Evolutionary conservation across 2,329 filamentous ascomycete species (phyloP), one percentile per base, ranked within the genome.

Genomic region (Alternaria brassicicola): DNA sequence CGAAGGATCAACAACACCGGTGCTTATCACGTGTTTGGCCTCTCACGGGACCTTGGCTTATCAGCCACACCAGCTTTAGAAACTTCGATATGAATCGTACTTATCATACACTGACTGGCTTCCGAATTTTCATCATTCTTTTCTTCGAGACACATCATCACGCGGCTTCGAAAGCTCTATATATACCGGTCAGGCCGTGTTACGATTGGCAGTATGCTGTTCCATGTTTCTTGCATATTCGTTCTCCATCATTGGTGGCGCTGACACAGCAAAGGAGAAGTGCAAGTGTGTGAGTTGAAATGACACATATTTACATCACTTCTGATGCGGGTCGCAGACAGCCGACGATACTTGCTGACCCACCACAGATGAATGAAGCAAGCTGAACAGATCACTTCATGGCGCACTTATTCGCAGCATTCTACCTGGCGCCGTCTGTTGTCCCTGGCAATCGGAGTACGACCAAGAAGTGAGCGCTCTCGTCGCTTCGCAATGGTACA

Each of bases 341-440:
- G 66, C 68, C 5, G 21, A 52, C 8, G 51, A 52, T 12, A 12
- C 49, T 4, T 73, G 70, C 38, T 75, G 71, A 68, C 69, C 72
- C 5, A 53, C 50, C 2, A 9, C 17, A 4, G 28, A 48, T 38
- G 63, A 73, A 35, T 76, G 67, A 66, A 28, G 47, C 8, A 13
- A 52, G 3, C 33, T 75, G 12, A 74, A 75, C 38, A 42, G 23
- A 0, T 68, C 65, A 1, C 36, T 74, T 5, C 52, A 55, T 1
- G 68, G 72, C 7, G 35, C 46, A 13, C 57, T 75, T 7, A 65
- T 75, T 15, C 58, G 39, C 1, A 58, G 53, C 6, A 26, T 64
- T 3, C 70, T 71, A 2, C 69, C 70, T 21, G 72, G 55, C 0
- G 66, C 71, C 15, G 72, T 71, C 10, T 76, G 73, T 55, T 75